Conservation (phyloP, 164 flowering plant genomes). For the Buxus sempervirens region DNA sequence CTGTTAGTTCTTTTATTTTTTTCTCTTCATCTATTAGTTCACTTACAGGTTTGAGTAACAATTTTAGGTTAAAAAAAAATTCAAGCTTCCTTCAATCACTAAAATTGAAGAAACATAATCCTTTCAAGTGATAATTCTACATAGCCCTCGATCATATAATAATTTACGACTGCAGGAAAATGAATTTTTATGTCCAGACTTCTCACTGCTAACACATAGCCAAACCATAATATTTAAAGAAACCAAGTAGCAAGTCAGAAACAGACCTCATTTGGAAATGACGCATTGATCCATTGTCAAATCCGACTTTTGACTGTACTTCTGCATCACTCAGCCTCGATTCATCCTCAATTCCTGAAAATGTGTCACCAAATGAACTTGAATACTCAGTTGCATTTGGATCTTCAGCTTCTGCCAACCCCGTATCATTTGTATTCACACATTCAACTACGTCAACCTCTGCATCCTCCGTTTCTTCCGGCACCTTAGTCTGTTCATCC, state of each 20-base stretch:
- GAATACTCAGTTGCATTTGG: slow-evolving; percentile 90
- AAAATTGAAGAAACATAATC: too few relatives aligned
- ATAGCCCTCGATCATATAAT: neutral
- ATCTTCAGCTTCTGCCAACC: slow-evolving; percentile 41
- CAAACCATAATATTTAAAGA: neutral
- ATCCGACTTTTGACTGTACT: slow-evolving; percentile 58
- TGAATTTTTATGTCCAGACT: neutral
- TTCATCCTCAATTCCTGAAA: slow-evolving; percentile 47
- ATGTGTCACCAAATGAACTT: slow-evolving; percentile 78
- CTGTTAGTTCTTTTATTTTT: too few relatives aligned
- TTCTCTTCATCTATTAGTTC: too few relatives aligned
- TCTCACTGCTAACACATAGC: neutral
- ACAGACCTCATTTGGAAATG: slow-evolving; percentile 47
- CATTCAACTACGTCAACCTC: slow-evolving; percentile 47
- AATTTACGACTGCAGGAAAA: neutral
- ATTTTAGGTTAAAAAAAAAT: too few relatives aligned
- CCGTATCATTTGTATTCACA: slow-evolving; percentile 18
- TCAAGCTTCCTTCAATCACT: neutral
- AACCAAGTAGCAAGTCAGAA: slow-evolving; percentile 1
- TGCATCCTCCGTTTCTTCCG: slow-evolving; percentile 20
- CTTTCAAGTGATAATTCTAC: neutral
- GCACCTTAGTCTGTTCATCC: slow-evolving; percentile 25
- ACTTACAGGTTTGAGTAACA: too few relatives aligned
- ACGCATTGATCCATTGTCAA: slow-evolving; percentile 32
- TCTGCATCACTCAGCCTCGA: slow-evolving; percentile 69